Evolutionary conservation across 2,329 filamentous ascomycete species (phyloP).

Genomic region (Xylaria sp.): DNA sequence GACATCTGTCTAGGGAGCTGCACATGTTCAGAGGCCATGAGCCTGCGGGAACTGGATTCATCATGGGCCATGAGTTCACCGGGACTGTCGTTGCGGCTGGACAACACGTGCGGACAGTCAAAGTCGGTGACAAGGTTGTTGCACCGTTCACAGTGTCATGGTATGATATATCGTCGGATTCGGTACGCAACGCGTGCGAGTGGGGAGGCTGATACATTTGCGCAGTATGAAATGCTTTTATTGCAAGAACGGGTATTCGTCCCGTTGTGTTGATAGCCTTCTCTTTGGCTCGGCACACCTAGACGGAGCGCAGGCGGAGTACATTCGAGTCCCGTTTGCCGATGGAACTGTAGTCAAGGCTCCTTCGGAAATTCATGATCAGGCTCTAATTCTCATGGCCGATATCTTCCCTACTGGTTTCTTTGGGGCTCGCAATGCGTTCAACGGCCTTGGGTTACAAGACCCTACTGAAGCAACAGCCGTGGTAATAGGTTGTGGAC

Average conservation of each 20-base stretch:
- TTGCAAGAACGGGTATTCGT: constrained; percentile 77
- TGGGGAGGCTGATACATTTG: neutral
- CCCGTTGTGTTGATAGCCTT: constrained; percentile 72
- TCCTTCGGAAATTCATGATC: constrained; percentile 72
- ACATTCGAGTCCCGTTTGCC: constrained; percentile 78
- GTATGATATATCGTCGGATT: constrained; percentile 50
- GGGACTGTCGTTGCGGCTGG: constrained; percentile 75
- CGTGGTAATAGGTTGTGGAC: constrained; percentile 84
- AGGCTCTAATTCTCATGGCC: constrained; percentile 83
- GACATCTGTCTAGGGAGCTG: constrained; percentile 65
- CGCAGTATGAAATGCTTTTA: constrained; percentile 77
- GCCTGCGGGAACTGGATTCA: constrained; percentile 65
- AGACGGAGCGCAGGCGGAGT: constrained; percentile 84
- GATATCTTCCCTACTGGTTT: constrained; percentile 91
- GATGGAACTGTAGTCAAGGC: constrained; percentile 80
- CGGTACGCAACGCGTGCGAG: neutral
- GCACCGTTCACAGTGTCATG: constrained; percentile 84
- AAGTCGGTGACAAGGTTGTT: constrained; percentile 79
- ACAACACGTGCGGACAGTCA: constrained; percentile 68
- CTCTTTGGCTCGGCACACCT: constrained; percentile 74
- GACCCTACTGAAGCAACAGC: constrained; percentile 71
- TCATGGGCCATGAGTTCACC: constrained; percentile 87
- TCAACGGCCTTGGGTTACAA: constrained; percentile 65
- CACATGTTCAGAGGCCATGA: constrained; percentile 87
- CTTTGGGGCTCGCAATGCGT: constrained; percentile 81